Base-by-base conservation (phyloP, 228 moss, liverwort and hornwort genomes). In the Sphagnum fallax region DNA sequence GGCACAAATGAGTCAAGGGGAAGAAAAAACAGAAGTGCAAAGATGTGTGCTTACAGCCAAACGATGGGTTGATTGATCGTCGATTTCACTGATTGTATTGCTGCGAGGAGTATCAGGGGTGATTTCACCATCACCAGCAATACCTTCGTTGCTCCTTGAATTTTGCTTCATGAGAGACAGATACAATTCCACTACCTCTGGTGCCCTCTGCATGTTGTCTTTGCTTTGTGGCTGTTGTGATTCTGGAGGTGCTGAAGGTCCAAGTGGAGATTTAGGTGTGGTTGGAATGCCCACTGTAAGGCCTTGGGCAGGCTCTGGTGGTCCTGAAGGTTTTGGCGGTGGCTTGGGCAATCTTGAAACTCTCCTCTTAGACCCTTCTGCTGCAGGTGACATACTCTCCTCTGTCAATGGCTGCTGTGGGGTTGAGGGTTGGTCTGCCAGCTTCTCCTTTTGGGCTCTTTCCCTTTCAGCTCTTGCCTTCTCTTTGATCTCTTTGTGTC, bases 131-230 rank as follows among this genome's bases (percentile, higher is more conserved):
- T 75, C 89, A 60, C 74, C 76, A 55, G 74, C 74, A 18, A 72
- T 13, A 5, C 72, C 67, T 32, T 32, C 32, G 0, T 32, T 32
- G 18, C 74, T 72, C 78, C 88, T 97, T 1, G 80, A 85, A 61
- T 93, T 93, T 55, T 91, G 90, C 75, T 90, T 98, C 97, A 98
- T 98, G 6, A 98, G 79, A 10, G 93, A 75, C 74, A 93, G 97
- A 61, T 98, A 98, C 15, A 98, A 93, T 72, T 98, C 93, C 14
- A 98, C 93, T 8, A 93, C 90, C 78, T 87, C 97, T 58, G 97
- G 93, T 57, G 97, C 90, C 78, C 91, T 84, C 70, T 91, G 93
- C 80, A 98, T 75, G 64, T 82, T 77, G 47, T 87, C 90, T 16
- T 72, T 66, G 32, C 55, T 50, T 55, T 68, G 87, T 50, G 80